Evolutionary conservation across 1,284 basidiomycete species (phyloP).

Genomic region (Bjerkandera adusta): DNA sequence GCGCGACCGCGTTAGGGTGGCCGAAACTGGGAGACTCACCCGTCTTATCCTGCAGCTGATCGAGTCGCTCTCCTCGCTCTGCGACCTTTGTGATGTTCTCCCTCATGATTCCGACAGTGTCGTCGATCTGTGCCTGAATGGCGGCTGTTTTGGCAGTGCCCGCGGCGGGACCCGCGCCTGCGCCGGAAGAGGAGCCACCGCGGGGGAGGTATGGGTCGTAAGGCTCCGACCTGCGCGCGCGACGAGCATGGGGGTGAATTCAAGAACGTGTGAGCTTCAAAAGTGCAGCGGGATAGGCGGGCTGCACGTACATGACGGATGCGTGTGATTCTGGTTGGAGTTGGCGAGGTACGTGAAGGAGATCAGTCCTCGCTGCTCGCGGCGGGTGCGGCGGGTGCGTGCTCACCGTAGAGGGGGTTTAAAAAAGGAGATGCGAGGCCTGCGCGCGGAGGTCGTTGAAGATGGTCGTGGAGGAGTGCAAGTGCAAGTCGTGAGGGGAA

Average conservation of each 20-base stretch:
- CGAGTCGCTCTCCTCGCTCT: slow-evolving; percentile 92
- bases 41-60: slow-evolving; percentile 97
- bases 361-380: neutral
- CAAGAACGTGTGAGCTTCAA: slow-evolving; percentile 1
- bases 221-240: slow-evolving; percentile 75
- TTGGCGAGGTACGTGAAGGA: neutral
- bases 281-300: neutral
- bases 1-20: too few relatives aligned
- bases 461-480: slow-evolving; percentile 13
- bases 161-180: slow-evolving; percentile 47
- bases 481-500: slow-evolving; percentile 12
- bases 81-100: slow-evolving; percentile 97
- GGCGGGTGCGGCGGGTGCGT: neutral
- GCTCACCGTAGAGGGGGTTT: slow-evolving; percentile 10
- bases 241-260: neutral
- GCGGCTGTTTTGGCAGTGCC: slow-evolving; percentile 86
- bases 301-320: slow-evolving; percentile 12
- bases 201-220: slow-evolving; percentile 96
- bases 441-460: slow-evolving; percentile 8
- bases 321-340: slow-evolving; percentile 14
- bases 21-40: slow-evolving; percentile 52
- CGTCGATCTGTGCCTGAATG: slow-evolving; percentile 93
- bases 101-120: slow-evolving; percentile 95
- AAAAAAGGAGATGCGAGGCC: neutral
- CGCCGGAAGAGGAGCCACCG: slow-evolving; percentile 56